Percentiles rank a stretch among this genome's conserved stretches.
phyloP scores from a whole-genome alignment of 1,284 basidiomycete genomes.

The Sporisorium iseilematis-ciliati region DNA sequence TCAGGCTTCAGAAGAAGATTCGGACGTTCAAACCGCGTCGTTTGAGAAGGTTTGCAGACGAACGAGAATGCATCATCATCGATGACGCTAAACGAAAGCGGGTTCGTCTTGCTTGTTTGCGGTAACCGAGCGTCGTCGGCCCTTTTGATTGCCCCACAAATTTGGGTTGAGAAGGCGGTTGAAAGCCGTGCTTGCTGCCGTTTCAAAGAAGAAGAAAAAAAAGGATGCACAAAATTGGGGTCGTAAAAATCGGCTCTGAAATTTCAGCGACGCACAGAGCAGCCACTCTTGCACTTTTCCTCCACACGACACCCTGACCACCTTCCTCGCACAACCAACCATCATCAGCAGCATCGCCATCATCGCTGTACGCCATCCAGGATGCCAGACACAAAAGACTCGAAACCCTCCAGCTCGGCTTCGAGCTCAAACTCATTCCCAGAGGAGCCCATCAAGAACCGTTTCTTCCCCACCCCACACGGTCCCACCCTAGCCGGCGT shows the following conservation, averaged over 20 bases:
- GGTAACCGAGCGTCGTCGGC: not conserved
- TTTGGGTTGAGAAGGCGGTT: not conserved
- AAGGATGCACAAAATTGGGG: slow-evolving; percentile 1
- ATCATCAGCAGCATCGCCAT: not conserved
- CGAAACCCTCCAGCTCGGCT: not conserved
- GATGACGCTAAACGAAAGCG: too few relatives aligned
- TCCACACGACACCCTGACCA: not conserved
- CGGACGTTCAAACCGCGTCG: too few relatives aligned
- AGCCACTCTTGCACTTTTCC: too few relatives aligned
- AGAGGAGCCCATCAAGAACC: slow-evolving; percentile 2
- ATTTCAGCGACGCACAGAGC: not conserved
- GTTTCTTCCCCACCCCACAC: slow-evolving; percentile 38
- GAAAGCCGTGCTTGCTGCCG: not conserved
- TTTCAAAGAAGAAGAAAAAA: not conserved
- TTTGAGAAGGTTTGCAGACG: too few relatives aligned
- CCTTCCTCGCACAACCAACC: not conserved
- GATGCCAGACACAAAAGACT: slow-evolving; percentile 9
- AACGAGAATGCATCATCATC: too few relatives aligned
- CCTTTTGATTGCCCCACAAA: not conserved
- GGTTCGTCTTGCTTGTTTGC: too few relatives aligned
- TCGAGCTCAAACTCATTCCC: slow-evolving; percentile 3
- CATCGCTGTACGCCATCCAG: not conserved
- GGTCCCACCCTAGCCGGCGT: slow-evolving; percentile 45
- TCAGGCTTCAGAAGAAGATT: too few relatives aligned
- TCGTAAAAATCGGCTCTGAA: not conserved